Conservation (phyloP, 345 rosid species). For the Eucalyptus cladocalyx region DNA sequence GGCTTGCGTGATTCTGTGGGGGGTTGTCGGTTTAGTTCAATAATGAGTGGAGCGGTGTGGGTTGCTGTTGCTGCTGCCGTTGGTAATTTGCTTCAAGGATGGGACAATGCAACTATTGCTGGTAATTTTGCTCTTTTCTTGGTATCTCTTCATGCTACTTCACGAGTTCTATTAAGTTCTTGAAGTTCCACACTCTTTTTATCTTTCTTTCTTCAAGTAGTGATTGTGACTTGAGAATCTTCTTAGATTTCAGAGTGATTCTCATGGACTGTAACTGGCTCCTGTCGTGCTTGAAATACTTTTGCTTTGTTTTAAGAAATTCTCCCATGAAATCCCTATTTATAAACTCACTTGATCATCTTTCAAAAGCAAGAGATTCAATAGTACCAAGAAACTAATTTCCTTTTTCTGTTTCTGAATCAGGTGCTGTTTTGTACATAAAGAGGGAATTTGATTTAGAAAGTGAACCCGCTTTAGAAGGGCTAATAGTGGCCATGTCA, state of each 20-base stretch:
- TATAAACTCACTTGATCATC: background rate
- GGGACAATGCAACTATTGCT: constrained; percentile 12
- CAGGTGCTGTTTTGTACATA: constrained; percentile 7
- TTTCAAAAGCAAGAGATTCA: background rate
- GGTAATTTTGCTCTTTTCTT: background rate
- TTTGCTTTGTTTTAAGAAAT: background rate
- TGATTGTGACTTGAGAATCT: background rate
- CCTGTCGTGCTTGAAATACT: background rate
- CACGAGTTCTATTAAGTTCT: background rate
- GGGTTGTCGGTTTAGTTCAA: background rate
- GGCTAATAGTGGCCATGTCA: constrained; percentile 7
- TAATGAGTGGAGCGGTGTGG: constrained; percentile 5
- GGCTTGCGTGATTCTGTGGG: background rate
- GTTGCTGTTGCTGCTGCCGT: constrained; percentile 10
- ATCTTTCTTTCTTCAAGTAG: background rate
- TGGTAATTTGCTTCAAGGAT: constrained; percentile 7
- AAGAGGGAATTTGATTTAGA: constrained; percentile 10
- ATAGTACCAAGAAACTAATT: background rate
- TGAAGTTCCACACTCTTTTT: background rate
- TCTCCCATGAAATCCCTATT: background rate
- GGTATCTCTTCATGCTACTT: background rate
- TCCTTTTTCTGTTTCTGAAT: background rate
- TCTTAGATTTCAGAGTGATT: background rate
- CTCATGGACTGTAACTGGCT: background rate
- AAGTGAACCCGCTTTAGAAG: background rate